Evolutionary conservation across 192 early-diverging fungal species (phyloP).

Genomic region (Ramicandelaber brevisporus): DNA sequence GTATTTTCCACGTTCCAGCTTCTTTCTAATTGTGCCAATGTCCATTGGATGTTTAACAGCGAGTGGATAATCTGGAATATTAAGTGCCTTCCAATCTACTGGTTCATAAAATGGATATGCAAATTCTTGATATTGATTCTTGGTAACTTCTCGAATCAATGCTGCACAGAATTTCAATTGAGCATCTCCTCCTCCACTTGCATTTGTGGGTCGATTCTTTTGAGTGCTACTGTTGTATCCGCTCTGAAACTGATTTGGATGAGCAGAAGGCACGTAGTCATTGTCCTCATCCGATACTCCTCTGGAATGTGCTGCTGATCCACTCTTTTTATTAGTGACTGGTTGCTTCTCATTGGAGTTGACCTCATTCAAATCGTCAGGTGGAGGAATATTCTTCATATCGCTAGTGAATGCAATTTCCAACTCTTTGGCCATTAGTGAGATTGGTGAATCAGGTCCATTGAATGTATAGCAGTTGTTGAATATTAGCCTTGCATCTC

Average conservation of each 20-base stretch:
- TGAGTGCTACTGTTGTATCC: too few species aligned
- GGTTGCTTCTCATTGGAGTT: slow-evolving; percentile 9
- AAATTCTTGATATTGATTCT: slow-evolving; percentile 35
- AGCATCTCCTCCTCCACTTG: too few species aligned
- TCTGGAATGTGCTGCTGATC: too few species aligned
- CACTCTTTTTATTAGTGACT: too few species aligned
- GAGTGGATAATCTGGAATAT: slow-evolving; percentile 64
- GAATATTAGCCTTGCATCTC: slow-evolving; percentile 30
- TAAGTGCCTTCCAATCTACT: slow-evolving; percentile 63
- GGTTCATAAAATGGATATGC: slow-evolving; percentile 54
- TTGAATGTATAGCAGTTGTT: slow-evolving; percentile 46
- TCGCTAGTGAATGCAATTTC: slow-evolving; percentile 29
- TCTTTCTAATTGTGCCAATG: slow-evolving; percentile 43
- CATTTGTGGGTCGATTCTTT: too few species aligned
- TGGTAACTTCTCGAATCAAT: slow-evolving; percentile 35
- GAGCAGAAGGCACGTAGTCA: too few species aligned
- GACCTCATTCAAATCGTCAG: slow-evolving; percentile 17
- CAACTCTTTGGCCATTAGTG: slow-evolving; percentile 26
- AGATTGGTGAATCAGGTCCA: slow-evolving; percentile 31
- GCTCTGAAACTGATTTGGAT: too few species aligned
- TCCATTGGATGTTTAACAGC: slow-evolving; percentile 83
- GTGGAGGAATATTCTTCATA: too few species aligned
- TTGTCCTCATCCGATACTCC: too few species aligned
- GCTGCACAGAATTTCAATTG: slow-evolving; percentile 42
- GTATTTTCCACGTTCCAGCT: slow-evolving; percentile 42